Evolutionary conservation across 768 basidiomycete genomes (phyloP).

Genomic region (Pulveroboletus frians): DNA sequence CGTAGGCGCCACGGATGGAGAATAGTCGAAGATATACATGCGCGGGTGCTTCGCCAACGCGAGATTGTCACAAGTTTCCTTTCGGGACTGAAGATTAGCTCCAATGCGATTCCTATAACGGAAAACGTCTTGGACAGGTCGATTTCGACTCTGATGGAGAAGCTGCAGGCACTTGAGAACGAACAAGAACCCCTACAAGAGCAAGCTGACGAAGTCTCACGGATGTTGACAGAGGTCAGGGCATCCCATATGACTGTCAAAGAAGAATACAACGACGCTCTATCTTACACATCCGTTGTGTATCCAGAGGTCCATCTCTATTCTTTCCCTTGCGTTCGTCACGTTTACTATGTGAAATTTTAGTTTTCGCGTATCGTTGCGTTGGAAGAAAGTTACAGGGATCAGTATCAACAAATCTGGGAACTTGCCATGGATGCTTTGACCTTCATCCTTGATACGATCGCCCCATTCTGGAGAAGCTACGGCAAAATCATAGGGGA

Average conservation of each 20-base stretch:
- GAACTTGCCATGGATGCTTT: conserved; percentile 75
- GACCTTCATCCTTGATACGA: conserved; percentile 68
- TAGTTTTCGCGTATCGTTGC: conserved; percentile 68
- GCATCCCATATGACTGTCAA: conserved; percentile 53
- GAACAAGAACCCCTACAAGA: conserved; percentile 41
- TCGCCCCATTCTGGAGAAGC: conserved; percentile 76
- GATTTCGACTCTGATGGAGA: conserved; percentile 44
- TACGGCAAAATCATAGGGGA: conserved; percentile 80
- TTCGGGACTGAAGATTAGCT: conserved; percentile 9
- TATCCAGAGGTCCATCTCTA: conserved; percentile 63
- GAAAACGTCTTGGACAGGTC: conserved; percentile 51
- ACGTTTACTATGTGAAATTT: conserved; percentile 4
- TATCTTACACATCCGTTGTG: conserved; percentile 64
- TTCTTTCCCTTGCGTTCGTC: not conserved
- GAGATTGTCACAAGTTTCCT: conserved; percentile 48
- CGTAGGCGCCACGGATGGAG: conserved; percentile 59
- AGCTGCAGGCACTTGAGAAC: conserved; percentile 46
- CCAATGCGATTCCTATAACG: conserved; percentile 7
- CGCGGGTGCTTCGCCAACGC: conserved; percentile 58
- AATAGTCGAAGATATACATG: conserved; percentile 72
- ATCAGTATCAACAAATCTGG: conserved; percentile 78
- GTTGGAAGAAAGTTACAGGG: conserved; percentile 72
- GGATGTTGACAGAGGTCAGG: conserved; percentile 50
- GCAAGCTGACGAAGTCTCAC: conserved; percentile 46
- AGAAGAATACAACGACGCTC: conserved; percentile 56